Evolutionary conservation across 768 basidiomycete genomes (phyloP), one percentile per base, ranked within the genome.

Genomic region (Tricholoma saponaceum): DNA sequence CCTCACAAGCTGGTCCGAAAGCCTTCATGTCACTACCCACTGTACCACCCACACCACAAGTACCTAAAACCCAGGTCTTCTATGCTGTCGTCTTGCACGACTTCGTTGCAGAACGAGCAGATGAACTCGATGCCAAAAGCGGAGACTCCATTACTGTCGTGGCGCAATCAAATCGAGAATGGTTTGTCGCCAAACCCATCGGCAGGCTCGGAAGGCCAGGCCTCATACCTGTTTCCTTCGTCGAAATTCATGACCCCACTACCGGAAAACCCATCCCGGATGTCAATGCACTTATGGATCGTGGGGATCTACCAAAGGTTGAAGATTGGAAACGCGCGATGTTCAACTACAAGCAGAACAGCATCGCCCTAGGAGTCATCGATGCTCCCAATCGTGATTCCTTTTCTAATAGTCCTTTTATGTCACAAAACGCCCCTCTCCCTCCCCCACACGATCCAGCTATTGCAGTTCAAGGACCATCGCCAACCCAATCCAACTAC

Each of bases 171-270:
- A 99, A 98, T 68, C 92, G 94, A 62, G 97, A 99, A 71, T 99
- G 97, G 97, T 98, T 98, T 71, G 97, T 99, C 50, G 97, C 97
- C 25, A 99, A 99, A 73, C 94, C 96, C 12, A 99, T 99, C 66
- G 94, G 95, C 39, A 82, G 85, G 55, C 83, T 99, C 18, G 96
- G 97, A 28, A 89, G 95, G 54, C 97, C 97, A 0, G 97, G 97
- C 52, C 82, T 99, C 57, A 98, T 99, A 57, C 97, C 97, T 5
- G 95, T 94, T 52, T 86, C 96, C 1, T 98, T 98, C 70, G 96
- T 99, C 64, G 89, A 98, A 72, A 89, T 98, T 50, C 90, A 94
- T 57, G 95, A 99, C 71, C 95, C 95, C 18, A 76, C 83, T 9
- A 94, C 97, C 23, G 92, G 89, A 39, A 79, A 83, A 58, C 79